Evolutionary conservation across 192 early-diverging fungal genomes (phyloP).

Genomic region (Coemansia sp.): DNA sequence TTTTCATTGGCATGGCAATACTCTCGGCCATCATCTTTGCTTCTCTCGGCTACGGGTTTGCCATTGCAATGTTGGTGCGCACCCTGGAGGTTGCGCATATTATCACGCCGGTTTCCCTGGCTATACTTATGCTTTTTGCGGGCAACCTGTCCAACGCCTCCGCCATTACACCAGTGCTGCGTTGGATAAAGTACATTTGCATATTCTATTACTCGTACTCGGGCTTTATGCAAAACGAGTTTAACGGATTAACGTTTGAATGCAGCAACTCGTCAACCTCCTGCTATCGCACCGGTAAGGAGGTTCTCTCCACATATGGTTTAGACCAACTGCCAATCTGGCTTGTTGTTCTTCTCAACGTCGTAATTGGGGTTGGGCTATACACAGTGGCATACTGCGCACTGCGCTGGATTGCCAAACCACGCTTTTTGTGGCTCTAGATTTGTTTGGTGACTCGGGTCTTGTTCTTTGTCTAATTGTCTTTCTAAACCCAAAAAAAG

Average conservation of each 20-base stretch:
- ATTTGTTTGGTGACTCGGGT: neutral
- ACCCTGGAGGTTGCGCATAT: constrained; percentile 33
- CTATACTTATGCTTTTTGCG: constrained; percentile 38
- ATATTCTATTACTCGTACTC: constrained; percentile 38
- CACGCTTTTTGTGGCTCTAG: constrained; percentile 41
- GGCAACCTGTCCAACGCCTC: constrained; percentile 42
- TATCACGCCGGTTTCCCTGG: constrained; percentile 30
- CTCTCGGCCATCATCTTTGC: constrained; percentile 25
- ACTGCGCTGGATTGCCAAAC: constrained; percentile 44
- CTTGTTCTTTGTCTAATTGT: neutral
- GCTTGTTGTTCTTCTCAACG: constrained; percentile 21
- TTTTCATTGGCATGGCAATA: constrained; percentile 33
- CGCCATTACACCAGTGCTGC: constrained; percentile 44
- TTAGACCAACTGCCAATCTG: constrained; percentile 28
- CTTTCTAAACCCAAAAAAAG: neutral
- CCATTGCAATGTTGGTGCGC: constrained; percentile 29
- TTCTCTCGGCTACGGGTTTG: constrained; percentile 32
- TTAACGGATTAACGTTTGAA: constrained; percentile 33
- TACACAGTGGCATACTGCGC: constrained; percentile 26
- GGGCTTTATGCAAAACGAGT: constrained; percentile 12
- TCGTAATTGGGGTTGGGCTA: constrained; percentile 23
- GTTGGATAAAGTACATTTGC: constrained; percentile 50
- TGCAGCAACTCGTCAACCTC: constrained; percentile 4
- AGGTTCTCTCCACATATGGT: constrained; percentile 31
- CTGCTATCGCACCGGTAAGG: constrained; percentile 30